Base-by-base conservation (phyloP, 805 yeast genomes). In the Myxozyma nipponensis region DNA sequence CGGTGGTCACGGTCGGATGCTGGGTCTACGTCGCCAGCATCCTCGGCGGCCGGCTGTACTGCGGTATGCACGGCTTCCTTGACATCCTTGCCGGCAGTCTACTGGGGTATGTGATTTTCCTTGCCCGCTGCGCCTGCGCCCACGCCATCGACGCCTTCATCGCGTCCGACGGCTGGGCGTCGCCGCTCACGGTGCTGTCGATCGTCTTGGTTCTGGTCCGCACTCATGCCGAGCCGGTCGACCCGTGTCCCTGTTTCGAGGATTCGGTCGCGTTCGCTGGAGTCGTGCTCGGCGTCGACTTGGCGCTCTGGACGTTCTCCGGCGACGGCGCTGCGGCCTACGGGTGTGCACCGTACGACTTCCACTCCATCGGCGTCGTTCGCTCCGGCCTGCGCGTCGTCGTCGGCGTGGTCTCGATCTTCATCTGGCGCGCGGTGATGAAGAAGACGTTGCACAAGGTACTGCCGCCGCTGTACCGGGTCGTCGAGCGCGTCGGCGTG, bases 41-140 rank as follows among this genome's bases (percentile, higher is more conserved):
- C 52, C 77, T 86, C 1, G 65, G 80, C 53, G 98, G 98, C 17
- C 74, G 98, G 49, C 63, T 91, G 7, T 91, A 93, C 69, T 89
- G 96, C 66, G 98, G 98, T 2, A 91, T 91, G 98, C 98, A 93
- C 69, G 98, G 98, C 2, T 77, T 86, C 52, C 68, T 85, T 21
- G 98, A 93, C 65, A 73, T 93, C 2, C 44, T 69, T 0, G 64
- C 77, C 18, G 98, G 98, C 4, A 69, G 78, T 0, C 0, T 77
- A 0, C 69, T 88, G 17, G 98, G 98, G 0, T 43, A 70, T 0
- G 35, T 69, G 0, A 72, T 84, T 32, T 78, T 78, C 54, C 40
- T 72, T n/a, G 62, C 76, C 21, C 70, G 95, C 45, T 57, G 63
- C 39, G 53, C 59, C 4, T 63, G 66, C 21, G 74, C 79, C 1